A percentile compares a stretch with the other conserved stretches of the same genome.
Evolutionary conservation across 306 rosid genomes (phyloP).

Genomic region (Elaeagnus macrophylla): DNA sequence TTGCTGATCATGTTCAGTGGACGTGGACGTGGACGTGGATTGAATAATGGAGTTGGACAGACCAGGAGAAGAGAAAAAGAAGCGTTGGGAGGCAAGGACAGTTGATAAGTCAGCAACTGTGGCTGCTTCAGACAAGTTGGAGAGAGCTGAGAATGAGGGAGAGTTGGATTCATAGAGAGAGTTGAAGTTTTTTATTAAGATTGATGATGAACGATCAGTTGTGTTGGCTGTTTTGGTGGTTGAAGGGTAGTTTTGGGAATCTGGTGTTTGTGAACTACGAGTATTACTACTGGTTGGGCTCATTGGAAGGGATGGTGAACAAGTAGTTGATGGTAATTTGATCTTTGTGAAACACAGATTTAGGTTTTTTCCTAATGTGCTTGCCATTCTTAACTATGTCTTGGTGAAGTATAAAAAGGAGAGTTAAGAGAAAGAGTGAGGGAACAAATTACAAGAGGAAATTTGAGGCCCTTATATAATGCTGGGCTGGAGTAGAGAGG

Average conservation of each 20-base stretch:
- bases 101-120: slow-evolving; percentile 40
- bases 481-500: too few species aligned
- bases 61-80: slow-evolving; percentile 91
- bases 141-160: slow-evolving; percentile 26
- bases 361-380: slow-evolving; percentile 34
- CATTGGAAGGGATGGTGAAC: too few species aligned
- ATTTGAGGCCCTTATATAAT: too few species aligned
- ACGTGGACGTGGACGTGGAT: slow-evolving; percentile 11
- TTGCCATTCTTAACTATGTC: slow-evolving; percentile 27
- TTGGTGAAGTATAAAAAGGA: too few species aligned
- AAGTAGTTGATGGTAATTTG: slow-evolving; percentile 23
- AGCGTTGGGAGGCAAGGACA: slow-evolving; percentile 74
- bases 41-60: slow-evolving; percentile 72
- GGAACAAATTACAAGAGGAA: too few species aligned
- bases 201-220: slow-evolving; percentile 17
- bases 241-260: slow-evolving; percentile 18
- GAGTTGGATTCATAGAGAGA: slow-evolving; percentile 56
- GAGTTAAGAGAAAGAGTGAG: too few species aligned
- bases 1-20: background rate
- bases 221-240: slow-evolving; percentile 15
- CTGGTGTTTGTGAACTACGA: slow-evolving; percentile 16
- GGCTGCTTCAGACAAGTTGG: slow-evolving; percentile 6
- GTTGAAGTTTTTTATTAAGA: slow-evolving; percentile 62
- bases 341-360: slow-evolving; percentile 62
- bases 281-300: slow-evolving; percentile 23